Base-by-base conservation (phyloP, 768 basidiomycete genomes). In the Myochromella boudieri region DNA sequence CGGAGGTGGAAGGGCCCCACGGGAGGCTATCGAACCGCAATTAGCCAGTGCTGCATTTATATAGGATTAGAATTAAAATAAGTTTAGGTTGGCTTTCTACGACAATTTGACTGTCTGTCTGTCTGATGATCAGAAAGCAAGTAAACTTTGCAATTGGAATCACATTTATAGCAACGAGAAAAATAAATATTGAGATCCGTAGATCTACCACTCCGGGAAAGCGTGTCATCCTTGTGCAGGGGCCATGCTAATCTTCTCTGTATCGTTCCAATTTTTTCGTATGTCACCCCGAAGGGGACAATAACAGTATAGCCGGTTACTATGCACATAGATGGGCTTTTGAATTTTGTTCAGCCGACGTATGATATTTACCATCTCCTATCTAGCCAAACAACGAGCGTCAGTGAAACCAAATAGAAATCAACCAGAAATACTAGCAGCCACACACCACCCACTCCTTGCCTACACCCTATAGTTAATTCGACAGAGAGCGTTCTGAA, bases 181-280 rank as follows among this genome's bases (percentile, higher is more conserved):
- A 59, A 63, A 66, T 65, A 68, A 67, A 68, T 68, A 67, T 68
- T 67, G 67, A 67, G 63, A 67, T 53, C 65, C 64, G 63, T 67
- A 66, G 66, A 45, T 74, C 75, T 85, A 85, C 85, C 84, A 86
- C 85, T 87, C 86, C 84, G 84, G 84, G 78, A 87, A 87, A 91
- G 87, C 88, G 90, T 95, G 93, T 94, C 93, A 95, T 95, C 93
- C 94, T 95, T 97, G 92, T 95, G 94, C 93, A 95, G 93, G 94
- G 93, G 92, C 94, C 90, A 95, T 95, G 93, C 93, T 95, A 94
- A 95, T 94, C 93, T 95, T 95, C 93, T 95, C 92, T 93, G 92
- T 94, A 95, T 94, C 88, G 91, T 93, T 94, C 89, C 91, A 92
- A 93, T 88, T 91, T 92, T 93, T 88, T 87, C 85, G 83, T 90